Evolutionary conservation across 768 basidiomycete species (phyloP).

Genomic region (Exsudoporus frostii): DNA sequence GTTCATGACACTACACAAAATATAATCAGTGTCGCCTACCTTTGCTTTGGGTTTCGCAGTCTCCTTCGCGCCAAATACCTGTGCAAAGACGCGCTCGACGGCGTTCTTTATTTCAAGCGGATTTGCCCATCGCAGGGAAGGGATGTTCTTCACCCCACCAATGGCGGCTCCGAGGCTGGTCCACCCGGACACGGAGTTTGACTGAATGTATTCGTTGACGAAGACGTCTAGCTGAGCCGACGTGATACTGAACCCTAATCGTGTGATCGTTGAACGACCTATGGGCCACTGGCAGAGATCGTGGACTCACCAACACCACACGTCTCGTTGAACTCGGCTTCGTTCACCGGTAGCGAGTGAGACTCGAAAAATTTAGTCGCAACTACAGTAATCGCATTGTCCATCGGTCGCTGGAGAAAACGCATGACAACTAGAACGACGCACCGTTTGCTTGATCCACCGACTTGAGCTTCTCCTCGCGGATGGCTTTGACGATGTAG

Average conservation of each 20-base stretch:
- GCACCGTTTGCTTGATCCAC: constrained; percentile 86
- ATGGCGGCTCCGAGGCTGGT: constrained; percentile 64
- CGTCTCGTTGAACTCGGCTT: constrained; percentile 65
- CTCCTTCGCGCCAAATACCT: constrained; percentile 73
- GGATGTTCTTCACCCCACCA: constrained; percentile 56
- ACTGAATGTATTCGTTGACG: constrained; percentile 55
- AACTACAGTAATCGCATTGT: constrained; percentile 14
- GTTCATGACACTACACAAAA: background rate
- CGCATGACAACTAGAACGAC: constrained; percentile 20
- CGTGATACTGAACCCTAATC: constrained; percentile 74
- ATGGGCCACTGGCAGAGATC: background rate
- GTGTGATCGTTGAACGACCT: constrained; percentile 1
- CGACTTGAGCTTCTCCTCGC: constrained; percentile 69
- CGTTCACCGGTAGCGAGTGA: constrained; percentile 59
- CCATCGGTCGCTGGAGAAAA: background rate
- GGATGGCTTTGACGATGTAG: constrained; percentile 65
- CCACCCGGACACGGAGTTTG: constrained; percentile 68
- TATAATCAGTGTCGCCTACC: constrained; percentile 35
- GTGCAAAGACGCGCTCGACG: constrained; percentile 64
- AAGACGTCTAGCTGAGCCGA: constrained; percentile 55
- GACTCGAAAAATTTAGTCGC: constrained; percentile 73
- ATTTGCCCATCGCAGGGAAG: constrained; percentile 76
- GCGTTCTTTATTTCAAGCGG: constrained; percentile 82
- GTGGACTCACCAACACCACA: constrained; percentile 81
- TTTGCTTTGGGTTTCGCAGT: constrained; percentile 62